phyloP scores from a whole-genome alignment of 306 rosid species.

The Sesbania bispinosa region DNA sequence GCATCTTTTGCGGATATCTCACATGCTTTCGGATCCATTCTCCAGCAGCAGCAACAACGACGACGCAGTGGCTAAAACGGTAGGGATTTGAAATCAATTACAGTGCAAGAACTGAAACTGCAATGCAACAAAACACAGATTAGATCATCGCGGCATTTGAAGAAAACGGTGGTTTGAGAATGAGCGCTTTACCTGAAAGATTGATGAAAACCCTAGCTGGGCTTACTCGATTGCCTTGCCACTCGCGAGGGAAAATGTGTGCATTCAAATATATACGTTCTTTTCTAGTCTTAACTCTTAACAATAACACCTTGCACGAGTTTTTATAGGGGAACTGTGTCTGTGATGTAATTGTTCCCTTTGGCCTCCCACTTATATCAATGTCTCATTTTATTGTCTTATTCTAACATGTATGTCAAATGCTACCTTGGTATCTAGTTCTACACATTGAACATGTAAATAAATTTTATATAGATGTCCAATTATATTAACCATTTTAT shows the following conservation, averaged over 20 bases:
- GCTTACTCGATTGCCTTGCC: background rate
- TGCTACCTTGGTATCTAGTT: no score
- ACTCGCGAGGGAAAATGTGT: conserved; percentile 27
- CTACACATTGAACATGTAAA: no score
- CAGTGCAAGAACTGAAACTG: background rate
- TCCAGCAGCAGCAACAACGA: conserved; percentile 9
- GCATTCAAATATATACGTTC: background rate
- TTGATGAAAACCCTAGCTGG: conserved; percentile 2
- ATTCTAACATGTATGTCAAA: no score
- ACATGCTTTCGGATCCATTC: conserved; percentile 34
- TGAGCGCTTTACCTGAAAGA: conserved; percentile 9
- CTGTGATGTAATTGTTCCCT: no score
- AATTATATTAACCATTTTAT: no score
- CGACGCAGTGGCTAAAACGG: background rate
- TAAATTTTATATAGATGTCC: no score
- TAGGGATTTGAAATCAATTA: background rate
- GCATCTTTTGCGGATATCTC: conserved; percentile 9
- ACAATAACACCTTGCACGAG: no score
- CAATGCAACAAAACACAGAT: background rate
- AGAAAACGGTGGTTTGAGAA: background rate
- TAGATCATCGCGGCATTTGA: background rate
- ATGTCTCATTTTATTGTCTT: no score
- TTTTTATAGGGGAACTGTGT: no score
- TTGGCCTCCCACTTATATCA: no score
- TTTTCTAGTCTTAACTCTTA: no score